Evolutionary conservation across 208 protist species (phyloP).

Genomic region (Leishmania martiniquensis): DNA sequence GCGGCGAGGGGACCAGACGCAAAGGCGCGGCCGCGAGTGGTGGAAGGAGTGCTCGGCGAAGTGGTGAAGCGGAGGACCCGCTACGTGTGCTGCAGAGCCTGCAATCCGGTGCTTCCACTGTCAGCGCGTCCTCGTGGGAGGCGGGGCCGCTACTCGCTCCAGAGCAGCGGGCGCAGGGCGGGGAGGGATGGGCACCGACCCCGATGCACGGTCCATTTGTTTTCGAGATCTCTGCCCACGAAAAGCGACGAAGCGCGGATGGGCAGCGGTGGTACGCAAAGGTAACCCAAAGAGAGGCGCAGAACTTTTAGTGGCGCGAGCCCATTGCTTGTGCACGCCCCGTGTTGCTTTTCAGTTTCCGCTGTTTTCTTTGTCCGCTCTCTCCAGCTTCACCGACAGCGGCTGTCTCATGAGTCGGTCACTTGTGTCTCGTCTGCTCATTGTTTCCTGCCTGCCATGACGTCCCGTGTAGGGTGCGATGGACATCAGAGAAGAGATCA

Average conservation of each 20-base stretch:
- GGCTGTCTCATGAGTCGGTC: background rate
- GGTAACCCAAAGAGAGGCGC: constrained; percentile 21
- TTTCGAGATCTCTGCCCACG: constrained; percentile 20
- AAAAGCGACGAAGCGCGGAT: constrained; percentile 22
- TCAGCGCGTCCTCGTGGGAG: constrained; percentile 11
- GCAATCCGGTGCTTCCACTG: background rate
- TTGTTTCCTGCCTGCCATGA: background rate
- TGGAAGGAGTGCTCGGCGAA: background rate
- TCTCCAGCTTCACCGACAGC: background rate
- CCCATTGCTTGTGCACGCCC: background rate
- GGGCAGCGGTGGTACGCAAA: constrained; percentile 22
- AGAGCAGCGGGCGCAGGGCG: constrained; percentile 33
- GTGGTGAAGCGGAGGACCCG: background rate
- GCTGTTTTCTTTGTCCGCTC: background rate
- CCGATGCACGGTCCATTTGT: constrained; percentile 32
- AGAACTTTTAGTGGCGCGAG: background rate
- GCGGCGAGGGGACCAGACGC: background rate
- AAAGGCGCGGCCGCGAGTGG: background rate
- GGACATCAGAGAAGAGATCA: background rate
- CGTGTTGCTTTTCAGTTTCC: background rate
- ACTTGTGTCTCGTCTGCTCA: background rate
- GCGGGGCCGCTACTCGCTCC: constrained; percentile 14
- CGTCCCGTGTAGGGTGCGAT: background rate
- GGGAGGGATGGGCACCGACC: constrained; percentile 26
- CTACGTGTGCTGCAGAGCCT: constrained; percentile 11